A percentile compares a stretch with the other conserved stretches of the same genome.
Conservation (phyloP, 2,329 filamentous ascomycete genomes). For the Arthrobotrys pseudoclavata region DNA sequence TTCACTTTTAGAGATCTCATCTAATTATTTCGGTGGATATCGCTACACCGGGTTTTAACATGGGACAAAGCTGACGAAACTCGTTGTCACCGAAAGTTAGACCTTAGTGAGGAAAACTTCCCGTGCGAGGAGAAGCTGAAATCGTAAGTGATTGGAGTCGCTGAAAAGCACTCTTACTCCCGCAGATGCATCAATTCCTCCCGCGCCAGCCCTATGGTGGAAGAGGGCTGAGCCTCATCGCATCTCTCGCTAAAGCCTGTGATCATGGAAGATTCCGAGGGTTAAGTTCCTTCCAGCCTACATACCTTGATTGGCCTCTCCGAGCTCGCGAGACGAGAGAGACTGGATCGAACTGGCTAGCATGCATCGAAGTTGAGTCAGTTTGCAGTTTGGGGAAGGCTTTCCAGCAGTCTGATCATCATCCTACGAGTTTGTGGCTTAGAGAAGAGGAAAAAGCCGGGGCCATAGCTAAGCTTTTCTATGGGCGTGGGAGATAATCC, state of each 20-base stretch:
- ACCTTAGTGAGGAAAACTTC: neutral
- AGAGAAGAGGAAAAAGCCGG: conserved; percentile 11
- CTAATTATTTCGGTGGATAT: neutral
- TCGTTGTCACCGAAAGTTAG: conserved; percentile 35
- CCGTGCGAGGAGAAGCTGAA: conserved; percentile 4
- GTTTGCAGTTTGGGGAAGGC: conserved; percentile 17
- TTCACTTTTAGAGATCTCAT: neutral
- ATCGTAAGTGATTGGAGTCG: conserved; percentile 31
- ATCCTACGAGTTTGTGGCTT: conserved; percentile 44
- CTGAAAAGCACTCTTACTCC: conserved; percentile 22
- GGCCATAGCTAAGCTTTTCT: conserved; percentile 43
- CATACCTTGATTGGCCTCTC: neutral
- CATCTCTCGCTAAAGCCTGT: conserved; percentile 44
- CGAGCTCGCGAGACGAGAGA: neutral
- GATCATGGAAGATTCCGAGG: conserved; percentile 34
- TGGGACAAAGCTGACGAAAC: conserved; percentile 22
- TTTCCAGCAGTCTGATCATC: conserved; percentile 41
- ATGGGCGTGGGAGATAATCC: conserved; percentile 24
- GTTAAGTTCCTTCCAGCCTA: conserved; percentile 8
- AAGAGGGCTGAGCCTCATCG: conserved; percentile 36
- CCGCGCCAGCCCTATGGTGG: conserved; percentile 44
- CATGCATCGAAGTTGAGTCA: neutral
- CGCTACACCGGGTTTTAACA: conserved; percentile 23
- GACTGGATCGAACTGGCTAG: neutral
- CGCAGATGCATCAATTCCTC: conserved; percentile 24